Conservation (phyloP, 179 eudicot species). For the Heliamphora pulchella region DNA sequence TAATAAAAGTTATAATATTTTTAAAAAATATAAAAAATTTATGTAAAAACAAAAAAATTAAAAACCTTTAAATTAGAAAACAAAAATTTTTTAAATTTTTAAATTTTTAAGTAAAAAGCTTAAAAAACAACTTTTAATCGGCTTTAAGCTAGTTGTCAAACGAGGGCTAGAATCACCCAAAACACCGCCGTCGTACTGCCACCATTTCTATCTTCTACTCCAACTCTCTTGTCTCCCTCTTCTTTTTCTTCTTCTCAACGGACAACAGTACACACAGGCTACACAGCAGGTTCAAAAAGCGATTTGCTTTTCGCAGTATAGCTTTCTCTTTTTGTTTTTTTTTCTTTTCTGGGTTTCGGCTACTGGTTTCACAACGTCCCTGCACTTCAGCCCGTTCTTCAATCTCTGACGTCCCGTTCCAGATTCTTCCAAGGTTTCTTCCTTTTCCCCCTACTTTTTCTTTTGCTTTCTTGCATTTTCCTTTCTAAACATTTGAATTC, state of each 20-base stretch:
- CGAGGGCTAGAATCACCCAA: too few species aligned
- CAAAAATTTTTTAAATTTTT: too few species aligned
- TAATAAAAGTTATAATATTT: too few species aligned
- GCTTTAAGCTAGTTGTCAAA: too few species aligned
- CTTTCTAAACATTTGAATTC: neutral
- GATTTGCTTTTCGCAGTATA: neutral
- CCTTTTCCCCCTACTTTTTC: neutral
- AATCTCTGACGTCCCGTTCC: neutral
- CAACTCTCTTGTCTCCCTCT: too few species aligned
- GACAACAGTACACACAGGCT: too few species aligned
- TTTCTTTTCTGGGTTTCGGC: neutral
- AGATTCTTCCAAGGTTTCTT: conserved; percentile 9
- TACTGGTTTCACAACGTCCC: neutral
- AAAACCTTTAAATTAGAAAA: too few species aligned
- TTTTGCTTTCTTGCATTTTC: neutral
- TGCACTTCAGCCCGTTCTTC: neutral
- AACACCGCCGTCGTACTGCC: neutral
- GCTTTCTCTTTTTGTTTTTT: neutral
- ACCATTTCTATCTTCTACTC: neutral
- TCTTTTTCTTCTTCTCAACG: neutral
- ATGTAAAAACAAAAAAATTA: too few species aligned
- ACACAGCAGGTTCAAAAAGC: neutral
- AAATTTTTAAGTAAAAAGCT: too few species aligned
- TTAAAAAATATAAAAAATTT: too few species aligned
- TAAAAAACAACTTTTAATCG: too few species aligned